A percentile compares a stretch with the other conserved stretches of the same genome.
These are phyloP conservation scores for Picea abies DNA, from an alignment of 83 land plant species.

Conservation along the genomic window DNA sequence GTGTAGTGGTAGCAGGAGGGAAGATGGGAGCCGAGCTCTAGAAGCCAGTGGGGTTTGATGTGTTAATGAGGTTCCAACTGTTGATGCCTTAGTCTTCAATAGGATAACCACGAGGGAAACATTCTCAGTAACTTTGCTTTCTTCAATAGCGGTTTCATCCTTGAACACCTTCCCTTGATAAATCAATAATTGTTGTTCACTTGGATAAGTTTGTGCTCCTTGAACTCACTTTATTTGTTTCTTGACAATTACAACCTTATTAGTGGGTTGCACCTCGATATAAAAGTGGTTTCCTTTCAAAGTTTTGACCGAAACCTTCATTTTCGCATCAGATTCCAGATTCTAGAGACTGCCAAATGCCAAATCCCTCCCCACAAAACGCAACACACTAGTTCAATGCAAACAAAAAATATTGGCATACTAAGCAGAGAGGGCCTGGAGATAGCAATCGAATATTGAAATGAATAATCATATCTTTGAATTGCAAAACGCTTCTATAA, in stretches of 20 bases:
- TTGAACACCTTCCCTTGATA: conserved; percentile 97
- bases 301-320: conserved; percentile 82
- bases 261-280: conserved; percentile 51
- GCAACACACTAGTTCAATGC: too few species aligned
- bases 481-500: too few species aligned
- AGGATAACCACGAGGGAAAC: conserved; percentile 97
- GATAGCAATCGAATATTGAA: too few species aligned
- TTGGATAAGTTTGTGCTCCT: conserved; percentile 66
- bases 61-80: too few species aligned
- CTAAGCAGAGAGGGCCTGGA: too few species aligned
- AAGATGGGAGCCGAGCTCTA: background rate
- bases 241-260: conserved; percentile 89
- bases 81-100: conserved; percentile 63
- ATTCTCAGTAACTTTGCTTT: conserved; percentile 86
- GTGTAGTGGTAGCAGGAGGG: background rate
- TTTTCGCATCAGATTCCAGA: background rate
- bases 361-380: too few species aligned
- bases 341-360: too few species aligned
- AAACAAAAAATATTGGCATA: too few species aligned
- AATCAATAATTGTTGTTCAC: conserved; percentile 91
- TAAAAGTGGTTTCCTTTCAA: conserved; percentile 75
- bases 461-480: too few species aligned
- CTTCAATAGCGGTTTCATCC: conserved; percentile 92
- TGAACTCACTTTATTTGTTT: conserved; percentile 77
- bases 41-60: conserved; percentile 33